Evolutionary conservation across 805 yeast species (phyloP), one percentile per base, ranked within the genome.

Genomic region (Yarrowia sp.): DNA sequence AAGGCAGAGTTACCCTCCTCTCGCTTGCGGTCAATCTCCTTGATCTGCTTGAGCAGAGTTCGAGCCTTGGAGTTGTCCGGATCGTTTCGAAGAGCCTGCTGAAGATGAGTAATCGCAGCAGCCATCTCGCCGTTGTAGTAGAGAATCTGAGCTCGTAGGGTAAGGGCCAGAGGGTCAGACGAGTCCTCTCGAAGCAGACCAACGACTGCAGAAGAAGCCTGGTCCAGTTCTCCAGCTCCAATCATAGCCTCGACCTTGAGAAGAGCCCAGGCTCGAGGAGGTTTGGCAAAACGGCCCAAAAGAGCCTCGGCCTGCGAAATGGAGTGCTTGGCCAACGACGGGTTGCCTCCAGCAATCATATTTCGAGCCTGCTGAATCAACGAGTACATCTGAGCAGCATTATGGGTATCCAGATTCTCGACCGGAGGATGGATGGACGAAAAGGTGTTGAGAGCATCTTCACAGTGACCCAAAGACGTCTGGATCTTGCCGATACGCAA

Each of bases 1-100:
- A 93, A 81, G 52, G 81, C 83, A 1, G 77, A 80, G 71, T 93
- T 93, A 10, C 98, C 99, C 68, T 82, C 80, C 65, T 71, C 67
- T 63, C 74, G 71, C 62, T 69, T 67, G 33, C 68, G 66, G 52
- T 78, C 80, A 14, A 79, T 65, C 51, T 74, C 78, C 48, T 74
- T 71, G 33, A 71, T 66, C 16, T 67, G 65, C 67, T 72, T 73
- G 65, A 73, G 73, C 65, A 72, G 65, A 38, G 62, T 65, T 30
- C 78, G 71, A 3, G 81, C 80, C 7, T 65, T 69, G 28, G 68
- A 21, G 67, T 73, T 71, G 67, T 78, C 81, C 21, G 81, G 81
- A 62, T 79, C 81, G 44, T 73, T 71, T 41, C 78, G 73, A 64
- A 78, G 69, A 1, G 81, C 81, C 66, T 76, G 78, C 41, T 68